A percentile compares a stretch with the other conserved stretches of the same genome.
These are phyloP conservation scores for Aspergillus egyptiacus DNA, from an alignment of 495 filamentous ascomycete genomes.

Conservation along the genomic window DNA sequence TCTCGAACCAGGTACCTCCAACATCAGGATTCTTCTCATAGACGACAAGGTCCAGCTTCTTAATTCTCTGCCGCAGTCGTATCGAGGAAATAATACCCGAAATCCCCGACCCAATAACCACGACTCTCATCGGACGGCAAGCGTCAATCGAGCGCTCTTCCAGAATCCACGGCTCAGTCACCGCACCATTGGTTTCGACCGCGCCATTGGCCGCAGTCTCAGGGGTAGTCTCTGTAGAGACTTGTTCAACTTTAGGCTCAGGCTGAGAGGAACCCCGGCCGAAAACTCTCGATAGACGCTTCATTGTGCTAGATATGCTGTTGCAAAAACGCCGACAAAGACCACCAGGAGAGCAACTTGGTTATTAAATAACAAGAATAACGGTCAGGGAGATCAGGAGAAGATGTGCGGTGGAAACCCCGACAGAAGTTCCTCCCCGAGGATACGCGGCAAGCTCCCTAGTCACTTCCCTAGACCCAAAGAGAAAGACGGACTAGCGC, in stretches of 20 bases:
- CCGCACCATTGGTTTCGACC: not conserved
- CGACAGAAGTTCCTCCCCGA: not conserved
- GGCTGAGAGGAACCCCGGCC: not conserved
- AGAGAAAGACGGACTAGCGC: not conserved
- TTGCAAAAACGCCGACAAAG: not conserved
- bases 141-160: constrained; percentile 52
- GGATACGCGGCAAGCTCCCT: not conserved
- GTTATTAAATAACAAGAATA: not conserved
- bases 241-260: constrained; percentile 1
- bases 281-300: constrained; percentile 5
- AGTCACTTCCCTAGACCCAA: not conserved
- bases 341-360: not conserved
- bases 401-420: not conserved
- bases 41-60: constrained; percentile 55
- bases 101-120: constrained; percentile 61
- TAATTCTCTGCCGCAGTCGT: constrained; percentile 51
- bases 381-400: not conserved
- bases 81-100: constrained; percentile 58
- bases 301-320: constrained; percentile 1
- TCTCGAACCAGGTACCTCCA: constrained; percentile 69
- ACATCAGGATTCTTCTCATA: constrained; percentile 77
- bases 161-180: constrained; percentile 17
- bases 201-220: not conserved
- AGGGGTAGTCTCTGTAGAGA: not conserved
- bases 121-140: constrained; percentile 48